Evolutionary conservation across 805 yeast genomes (phyloP).

Genomic region (Cyberlindnera xishuangbannaensis): DNA sequence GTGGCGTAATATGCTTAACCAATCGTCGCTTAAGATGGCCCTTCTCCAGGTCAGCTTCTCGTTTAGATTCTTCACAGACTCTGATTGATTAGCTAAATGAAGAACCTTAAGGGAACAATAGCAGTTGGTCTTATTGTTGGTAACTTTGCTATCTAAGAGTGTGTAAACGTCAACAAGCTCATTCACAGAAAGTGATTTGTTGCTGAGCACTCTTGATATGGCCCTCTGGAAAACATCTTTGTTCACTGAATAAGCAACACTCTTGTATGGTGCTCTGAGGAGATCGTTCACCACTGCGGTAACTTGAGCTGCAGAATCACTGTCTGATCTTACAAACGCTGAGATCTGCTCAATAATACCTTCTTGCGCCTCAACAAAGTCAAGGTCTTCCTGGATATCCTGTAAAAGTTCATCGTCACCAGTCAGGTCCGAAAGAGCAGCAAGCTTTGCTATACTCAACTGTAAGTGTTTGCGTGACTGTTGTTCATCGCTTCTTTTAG

Average conservation of each 20-base stretch:
- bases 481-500: conserved; percentile 35
- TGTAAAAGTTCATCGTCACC: conserved; percentile 26
- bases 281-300: conserved; percentile 22
- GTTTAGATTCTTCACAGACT: conserved; percentile 28
- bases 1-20: conserved; percentile 36
- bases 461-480: conserved; percentile 47
- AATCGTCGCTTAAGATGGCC: conserved; percentile 46
- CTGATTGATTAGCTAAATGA: conserved; percentile 28
- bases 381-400: conserved; percentile 46
- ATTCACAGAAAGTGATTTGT: conserved; percentile 34
- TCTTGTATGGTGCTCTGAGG: conserved; percentile 19
- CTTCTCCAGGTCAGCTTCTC: conserved; percentile 52
- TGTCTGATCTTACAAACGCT: conserved; percentile 27
- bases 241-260: conserved; percentile 15
- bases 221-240: conserved; percentile 23
- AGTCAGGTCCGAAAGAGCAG: conserved; percentile 39
- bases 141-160: conserved; percentile 32
- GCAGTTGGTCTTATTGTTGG: conserved; percentile 27
- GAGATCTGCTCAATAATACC: conserved; percentile 27
- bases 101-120: conserved; percentile 47
- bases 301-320: conserved; percentile 22
- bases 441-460: conserved; percentile 66
- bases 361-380: conserved; percentile 45
- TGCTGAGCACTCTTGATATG: conserved; percentile 28
- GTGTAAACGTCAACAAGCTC: conserved; percentile 51